Evolutionary conservation across 2,329 filamentous ascomycete species (phyloP).

Genomic region (Ceratocystis cacaofunesta): DNA sequence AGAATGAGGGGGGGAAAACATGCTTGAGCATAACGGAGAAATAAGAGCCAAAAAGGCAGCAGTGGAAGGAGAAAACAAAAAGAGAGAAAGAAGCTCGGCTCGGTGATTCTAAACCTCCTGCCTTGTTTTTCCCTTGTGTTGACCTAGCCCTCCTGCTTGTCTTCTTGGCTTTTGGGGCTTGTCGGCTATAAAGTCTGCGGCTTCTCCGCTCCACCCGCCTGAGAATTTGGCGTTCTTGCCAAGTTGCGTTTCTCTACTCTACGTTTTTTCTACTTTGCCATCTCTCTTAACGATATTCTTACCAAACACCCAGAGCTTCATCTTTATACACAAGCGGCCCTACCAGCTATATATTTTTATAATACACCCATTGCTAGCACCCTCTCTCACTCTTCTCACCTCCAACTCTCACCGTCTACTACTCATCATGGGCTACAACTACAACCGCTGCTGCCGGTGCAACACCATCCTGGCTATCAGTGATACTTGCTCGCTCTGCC

Average conservation of each 20-base stretch:
- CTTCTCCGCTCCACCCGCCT: neutral
- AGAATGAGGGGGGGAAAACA: neutral
- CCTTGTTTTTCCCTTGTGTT: neutral
- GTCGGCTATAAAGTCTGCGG: neutral
- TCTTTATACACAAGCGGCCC: neutral
- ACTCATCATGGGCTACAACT: conserved; percentile 21
- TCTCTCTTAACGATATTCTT: neutral
- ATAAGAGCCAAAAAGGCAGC: neutral
- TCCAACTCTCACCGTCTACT: neutral
- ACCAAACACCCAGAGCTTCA: neutral
- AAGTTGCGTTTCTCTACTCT: neutral
- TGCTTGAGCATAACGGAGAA: neutral
- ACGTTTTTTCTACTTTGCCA: neutral
- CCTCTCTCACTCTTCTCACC: neutral
- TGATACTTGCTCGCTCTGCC: conserved; percentile 36
- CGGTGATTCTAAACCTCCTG: neutral
- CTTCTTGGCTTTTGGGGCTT: neutral
- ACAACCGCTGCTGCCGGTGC: conserved; percentile 41
- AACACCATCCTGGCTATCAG: conserved; percentile 42
- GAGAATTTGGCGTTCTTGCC: neutral
- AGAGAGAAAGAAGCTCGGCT: neutral
- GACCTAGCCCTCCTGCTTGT: neutral
- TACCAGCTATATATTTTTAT: neutral
- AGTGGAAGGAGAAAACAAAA: neutral
- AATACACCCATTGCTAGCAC: neutral